Conservation (phyloP, 2,329 filamentous ascomycete species). For the Clonostachys chloroleuca region DNA sequence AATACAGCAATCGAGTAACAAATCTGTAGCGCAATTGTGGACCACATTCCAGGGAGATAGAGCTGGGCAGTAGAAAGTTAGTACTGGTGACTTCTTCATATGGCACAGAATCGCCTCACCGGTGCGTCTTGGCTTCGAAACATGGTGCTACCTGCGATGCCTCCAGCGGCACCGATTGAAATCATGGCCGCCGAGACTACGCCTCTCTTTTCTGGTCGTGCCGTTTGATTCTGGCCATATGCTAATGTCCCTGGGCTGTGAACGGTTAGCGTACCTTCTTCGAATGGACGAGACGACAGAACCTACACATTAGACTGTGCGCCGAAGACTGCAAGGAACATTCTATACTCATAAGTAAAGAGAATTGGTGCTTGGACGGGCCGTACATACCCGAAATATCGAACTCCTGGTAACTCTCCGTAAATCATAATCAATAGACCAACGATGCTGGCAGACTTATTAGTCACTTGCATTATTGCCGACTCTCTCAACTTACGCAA, state of each 20-base stretch:
- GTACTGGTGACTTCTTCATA: background rate
- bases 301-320: background rate
- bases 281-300: too few relatives aligned
- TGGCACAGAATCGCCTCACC: background rate
- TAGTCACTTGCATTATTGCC: background rate
- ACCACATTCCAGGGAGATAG: background rate
- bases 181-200: background rate
- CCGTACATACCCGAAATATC: background rate
- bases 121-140: background rate
- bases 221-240: background rate
- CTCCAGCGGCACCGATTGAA: background rate
- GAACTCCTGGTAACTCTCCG: background rate
- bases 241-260: background rate
- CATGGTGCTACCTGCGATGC: background rate
- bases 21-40: background rate
- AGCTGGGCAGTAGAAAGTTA: background rate
- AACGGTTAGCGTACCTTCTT: too few relatives aligned
- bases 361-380: too few relatives aligned
- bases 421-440: background rate
- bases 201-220: background rate
- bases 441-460: background rate
- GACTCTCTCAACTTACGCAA: too few relatives aligned
- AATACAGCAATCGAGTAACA: background rate
- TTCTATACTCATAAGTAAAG: background rate
- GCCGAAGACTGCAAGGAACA: background rate